Base-by-base conservation (phyloP, 2,329 filamentous ascomycete species). In the Microcyclospora tardicrescens region DNA sequence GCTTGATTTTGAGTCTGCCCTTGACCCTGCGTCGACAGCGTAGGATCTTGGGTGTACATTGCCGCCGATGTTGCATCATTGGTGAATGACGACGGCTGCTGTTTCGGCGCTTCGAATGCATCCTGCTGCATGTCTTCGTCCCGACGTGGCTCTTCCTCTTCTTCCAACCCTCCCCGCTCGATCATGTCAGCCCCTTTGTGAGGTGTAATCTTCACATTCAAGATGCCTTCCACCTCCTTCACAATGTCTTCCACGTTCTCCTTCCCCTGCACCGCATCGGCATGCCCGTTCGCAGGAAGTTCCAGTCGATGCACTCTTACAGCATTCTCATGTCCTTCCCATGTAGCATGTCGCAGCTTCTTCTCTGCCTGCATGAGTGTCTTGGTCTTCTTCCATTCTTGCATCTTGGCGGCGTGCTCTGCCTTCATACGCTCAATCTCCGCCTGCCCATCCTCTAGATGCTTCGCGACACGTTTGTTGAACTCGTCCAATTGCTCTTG, bases 401-500 rank as follows among this genome's bases (percentile, higher is more conserved):
- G 80, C 64, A 96, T 73, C 41, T 79, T 73, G 52, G 76, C 77
- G 2, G 76, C 78, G 58, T 98, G 89, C 19, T 81, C 75, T 28
- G 73, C 74, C 60, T 85, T 84, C 73, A 96, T 79, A 49, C 76
- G 78, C 50, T 87, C 81, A 39, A 96, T 85, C 52, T 96, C 87
- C 1, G 75, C 75, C 43, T 83, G 76, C 36, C 84, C 81, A 19
- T 81, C 74, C 8, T 75, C 71, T 10, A 91, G 71, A 54, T 82
- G 81, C 35, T 81, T 75, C 15, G 74, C 66, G 2, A 87, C 82
- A 28, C 86, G 77, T 54, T 81, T 80, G 41, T 81, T 78, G 60
- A 96, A 95, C 49, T 91, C 81, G 33, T 84, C 79, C 1, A 87
- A 76, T 52, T 89, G 76, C n/a, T 75, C 81, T 2, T 77, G 64